A percentile compares a stretch with the other conserved stretches of the same genome.
These are phyloP conservation scores for Ceratobasidium papillatum DNA, from an alignment of 1,284 basidiomycete genomes.

Conservation along the genomic window DNA sequence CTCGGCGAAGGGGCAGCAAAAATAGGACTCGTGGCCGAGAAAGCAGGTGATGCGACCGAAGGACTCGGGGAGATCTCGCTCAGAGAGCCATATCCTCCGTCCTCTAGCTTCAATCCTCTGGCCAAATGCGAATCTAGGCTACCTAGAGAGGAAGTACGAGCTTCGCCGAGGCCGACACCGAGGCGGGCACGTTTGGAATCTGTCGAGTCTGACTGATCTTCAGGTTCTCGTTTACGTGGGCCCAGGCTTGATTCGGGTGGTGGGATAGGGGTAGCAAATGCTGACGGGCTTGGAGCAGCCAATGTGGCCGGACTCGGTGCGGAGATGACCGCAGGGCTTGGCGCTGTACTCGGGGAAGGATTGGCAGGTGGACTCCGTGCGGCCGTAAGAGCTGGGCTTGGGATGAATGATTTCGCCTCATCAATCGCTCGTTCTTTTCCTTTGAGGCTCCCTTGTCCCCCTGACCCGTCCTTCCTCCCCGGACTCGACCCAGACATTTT, in stretches of 20 bases:
- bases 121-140: background rate
- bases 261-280: slow-evolving; percentile 3
- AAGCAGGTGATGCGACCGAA: slow-evolving; percentile 8
- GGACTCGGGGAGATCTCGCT: background rate
- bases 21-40: slow-evolving; percentile 10
- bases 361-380: background rate
- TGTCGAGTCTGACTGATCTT: background rate
- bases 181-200: background rate
- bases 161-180: background rate
- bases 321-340: background rate
- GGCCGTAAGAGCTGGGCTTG: background rate
- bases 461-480: background rate
- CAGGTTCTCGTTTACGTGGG: slow-evolving; percentile 17
- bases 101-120: background rate
- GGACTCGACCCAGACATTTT: background rate
- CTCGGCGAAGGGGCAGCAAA: slow-evolving; percentile 17
- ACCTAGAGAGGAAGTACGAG: background rate
- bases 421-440: background rate
- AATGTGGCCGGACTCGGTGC: slow-evolving; percentile 11
- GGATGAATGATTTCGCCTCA: background rate
- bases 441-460: background rate
- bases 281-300: slow-evolving; percentile 1
- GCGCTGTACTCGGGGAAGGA: background rate
- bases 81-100: background rate
- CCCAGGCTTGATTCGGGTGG: slow-evolving; percentile 5